Base-by-base conservation (phyloP, 1,139 yeast genomes). In the Zygosaccharomyces sapae region DNA sequence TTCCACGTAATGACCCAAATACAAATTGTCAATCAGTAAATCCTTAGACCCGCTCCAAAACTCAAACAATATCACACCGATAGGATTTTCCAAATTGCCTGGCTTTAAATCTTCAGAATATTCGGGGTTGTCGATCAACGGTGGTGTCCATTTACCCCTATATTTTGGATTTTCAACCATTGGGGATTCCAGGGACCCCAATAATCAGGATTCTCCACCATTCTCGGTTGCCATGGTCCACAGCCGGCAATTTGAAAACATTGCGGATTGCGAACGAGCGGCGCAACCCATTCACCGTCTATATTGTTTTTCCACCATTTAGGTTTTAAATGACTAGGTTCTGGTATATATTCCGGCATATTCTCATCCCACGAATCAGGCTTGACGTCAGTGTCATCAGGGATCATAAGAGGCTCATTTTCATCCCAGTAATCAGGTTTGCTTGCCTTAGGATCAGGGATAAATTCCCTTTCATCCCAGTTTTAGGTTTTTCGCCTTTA, bases 341-440 rank as follows among this genome's bases (percentile, higher is more conserved):
- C 94, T 4, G 76, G 69, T 49, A 89, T 79, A 52, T 69, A 76
- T 50, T 70, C 72, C 7, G 78, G 76, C 33, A 73, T 76, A 22
- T 75, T 74, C 56, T 84, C 95, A 58, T 81, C 79, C 97, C 97
- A 89, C 50, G 77, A 82, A 5, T 70, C 82, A 3, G 97, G 97
- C 66, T 77, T 85, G 8, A 48, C 61, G 2, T 83, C 85, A 3
- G 72, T 67, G 13, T 88, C 83, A 64, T 89, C 94, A 4, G 79
- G 72, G 48, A 89, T 82, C 57, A 68, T 65, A 51, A 70, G 66
- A 30, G 82, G 80, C 12, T 77, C 86, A 55, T 73, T 73, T 62
- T 80, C 86, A 58, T 87, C 95, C 83, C 94, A 89, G 63, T 85
- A 92, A 2, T 70, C 85, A 3, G 96, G 96, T 66, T 86, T 86